These are phyloP conservation scores for Xylaria sp. DNA, from an alignment of 2,329 filamentous ascomycete genomes.

Conservation along the genomic window DNA sequence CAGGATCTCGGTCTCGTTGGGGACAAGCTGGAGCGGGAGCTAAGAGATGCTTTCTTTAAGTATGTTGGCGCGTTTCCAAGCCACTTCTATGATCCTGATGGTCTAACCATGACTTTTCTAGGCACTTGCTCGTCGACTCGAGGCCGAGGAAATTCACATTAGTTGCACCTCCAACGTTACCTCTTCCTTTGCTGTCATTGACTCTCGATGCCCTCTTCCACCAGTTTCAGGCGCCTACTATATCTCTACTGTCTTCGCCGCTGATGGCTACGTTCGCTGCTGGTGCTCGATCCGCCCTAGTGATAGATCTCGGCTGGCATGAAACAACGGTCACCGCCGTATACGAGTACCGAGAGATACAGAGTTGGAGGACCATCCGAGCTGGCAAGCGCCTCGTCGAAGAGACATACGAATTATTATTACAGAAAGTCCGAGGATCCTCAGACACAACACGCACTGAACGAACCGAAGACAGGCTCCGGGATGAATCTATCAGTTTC, in stretches of 20 bases:
- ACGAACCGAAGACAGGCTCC: slow-evolving; percentile 38
- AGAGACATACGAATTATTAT: slow-evolving; percentile 69
- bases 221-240: slow-evolving; percentile 77
- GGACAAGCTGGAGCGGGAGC: slow-evolving; percentile 82
- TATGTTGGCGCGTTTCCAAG: slow-evolving; percentile 50
- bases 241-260: slow-evolving; percentile 80
- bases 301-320: slow-evolving; percentile 91
- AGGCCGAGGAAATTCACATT: slow-evolving; percentile 76
- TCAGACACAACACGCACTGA: slow-evolving; percentile 31
- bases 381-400: slow-evolving; percentile 75
- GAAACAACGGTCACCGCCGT: slow-evolving; percentile 86
- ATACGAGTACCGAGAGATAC: slow-evolving; percentile 88
- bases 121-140: slow-evolving; percentile 72
- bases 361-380: slow-evolving; percentile 71
- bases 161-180: slow-evolving; percentile 77
- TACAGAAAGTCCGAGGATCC: slow-evolving; percentile 47
- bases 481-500: slow-evolving; percentile 61
- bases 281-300: slow-evolving; percentile 81
- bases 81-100: background rate
- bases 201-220: slow-evolving; percentile 80
- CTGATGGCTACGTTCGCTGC: slow-evolving; percentile 77
- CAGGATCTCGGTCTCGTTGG: slow-evolving; percentile 79
- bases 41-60: slow-evolving; percentile 83
- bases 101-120: slow-evolving; percentile 38
- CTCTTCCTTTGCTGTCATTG: slow-evolving; percentile 77